Evolutionary conservation across 352 stramenopile species (phyloP), one percentile per base, ranked within the genome.

Genomic region (Peronospora tabacina): DNA sequence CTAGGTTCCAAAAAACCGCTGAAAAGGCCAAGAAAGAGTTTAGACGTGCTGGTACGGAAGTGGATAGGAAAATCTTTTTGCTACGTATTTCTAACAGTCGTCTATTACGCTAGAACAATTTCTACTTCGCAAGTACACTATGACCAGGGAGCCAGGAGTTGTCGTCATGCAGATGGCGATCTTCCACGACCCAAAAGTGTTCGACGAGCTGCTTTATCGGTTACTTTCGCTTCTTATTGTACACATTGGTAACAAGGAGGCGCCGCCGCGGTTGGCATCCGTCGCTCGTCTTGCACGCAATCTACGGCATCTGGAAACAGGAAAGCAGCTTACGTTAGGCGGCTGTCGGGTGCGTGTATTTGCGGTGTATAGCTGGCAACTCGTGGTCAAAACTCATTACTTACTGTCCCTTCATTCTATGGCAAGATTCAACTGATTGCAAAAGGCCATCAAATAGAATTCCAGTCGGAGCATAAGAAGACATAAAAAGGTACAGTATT

Each of bases 161-260:
- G 46, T 87, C 3, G 44, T 87, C 13, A 11, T 90, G 3, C 66
- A 47, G 2, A 66, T 51, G 34, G 35, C 39, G 13, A 61, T 90
- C 26, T 57, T 82, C 12, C 35, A 66, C n/a, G 76, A 90, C 16
- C 49, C 60, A 7, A 34, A 49, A 4, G 68, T 75, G 49, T 90
- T 90, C 29, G 69, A 87, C 24, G 82, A 88, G 46, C 61, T 93
- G 28, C 44, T 70, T 3, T 67, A 82, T 51, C 79, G 82, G 7
- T 35, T 90, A 0, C 52, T 90, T 8, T 78, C 75, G 6, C 62
- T 60, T 33, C 58, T 88, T 15, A 61, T 90, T 26, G 44, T 71
- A 20, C 39, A 58, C 4, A 40, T 90, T 26, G 77, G 82, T 7
- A 68, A 55, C 15, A 88, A 86, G 52, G 56, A 76, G 9, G 60